Evolutionary conservation across 768 basidiomycete species (phyloP).

Genomic region (Trametes coccinea): DNA sequence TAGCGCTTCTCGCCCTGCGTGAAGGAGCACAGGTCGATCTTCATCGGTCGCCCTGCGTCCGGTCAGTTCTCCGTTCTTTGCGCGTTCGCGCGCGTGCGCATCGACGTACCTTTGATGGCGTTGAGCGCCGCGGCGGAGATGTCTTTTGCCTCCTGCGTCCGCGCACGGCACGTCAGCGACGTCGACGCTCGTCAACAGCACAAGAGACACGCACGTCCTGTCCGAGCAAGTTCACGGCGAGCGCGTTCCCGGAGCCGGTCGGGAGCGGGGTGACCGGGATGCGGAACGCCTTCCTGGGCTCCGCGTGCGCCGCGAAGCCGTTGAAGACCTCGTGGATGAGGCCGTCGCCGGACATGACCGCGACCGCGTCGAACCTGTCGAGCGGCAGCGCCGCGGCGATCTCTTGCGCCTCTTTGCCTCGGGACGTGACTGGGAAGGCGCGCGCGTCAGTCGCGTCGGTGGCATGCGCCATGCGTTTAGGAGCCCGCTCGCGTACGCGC

Average conservation of each 20-base stretch:
- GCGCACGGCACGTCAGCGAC: background rate
- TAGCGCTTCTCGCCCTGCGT: conserved; percentile 61
- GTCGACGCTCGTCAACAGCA: too few species aligned
- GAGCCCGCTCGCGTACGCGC: too few species aligned
- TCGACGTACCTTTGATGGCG: conserved; percentile 67
- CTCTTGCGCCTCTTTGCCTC: conserved; percentile 63
- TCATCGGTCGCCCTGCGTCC: conserved; percentile 65
- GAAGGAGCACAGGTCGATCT: conserved; percentile 77
- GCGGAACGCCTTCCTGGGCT: conserved; percentile 58
- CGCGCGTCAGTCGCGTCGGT: background rate
- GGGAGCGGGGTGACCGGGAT: conserved; percentile 80
- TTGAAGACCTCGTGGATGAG: conserved; percentile 83
- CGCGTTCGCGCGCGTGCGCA: background rate
- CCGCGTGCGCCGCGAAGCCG: conserved; percentile 68
- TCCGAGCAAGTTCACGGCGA: conserved; percentile 76
- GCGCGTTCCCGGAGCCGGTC: conserved; percentile 79
- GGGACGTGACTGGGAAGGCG: conserved; percentile 56
- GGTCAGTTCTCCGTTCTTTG: background rate
- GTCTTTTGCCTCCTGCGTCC: conserved; percentile 62
- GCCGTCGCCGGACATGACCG: conserved; percentile 82
- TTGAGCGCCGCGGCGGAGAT: conserved; percentile 74
- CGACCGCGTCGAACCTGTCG: conserved; percentile 63
- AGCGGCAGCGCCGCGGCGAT: conserved; percentile 58
- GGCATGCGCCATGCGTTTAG: too few species aligned
- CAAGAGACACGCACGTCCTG: conserved; percentile 43